Percentiles rank a stretch among this genome's conserved stretches.
These are phyloP conservation scores for Closterium sp. DNA, from an alignment of 139 green algal genomes.

Conservation along the genomic window DNA sequence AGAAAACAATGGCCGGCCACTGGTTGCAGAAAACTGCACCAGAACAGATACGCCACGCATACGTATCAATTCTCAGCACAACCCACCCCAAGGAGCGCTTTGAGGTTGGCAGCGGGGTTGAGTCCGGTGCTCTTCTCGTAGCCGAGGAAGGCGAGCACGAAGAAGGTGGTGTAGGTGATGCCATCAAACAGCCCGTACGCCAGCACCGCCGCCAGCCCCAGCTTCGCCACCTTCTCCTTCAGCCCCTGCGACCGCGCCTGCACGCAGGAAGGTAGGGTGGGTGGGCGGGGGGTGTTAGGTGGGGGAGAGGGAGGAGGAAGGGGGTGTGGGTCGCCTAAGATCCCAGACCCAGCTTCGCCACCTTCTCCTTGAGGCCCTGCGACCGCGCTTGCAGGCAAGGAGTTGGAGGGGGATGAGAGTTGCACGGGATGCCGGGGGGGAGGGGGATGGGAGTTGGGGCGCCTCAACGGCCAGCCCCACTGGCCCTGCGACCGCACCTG, in stretches of 20 bases:
- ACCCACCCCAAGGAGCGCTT: slow-evolving; percentile 46
- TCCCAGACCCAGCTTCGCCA: slow-evolving; percentile 36
- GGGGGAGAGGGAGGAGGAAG: not conserved
- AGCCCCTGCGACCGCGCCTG: not conserved
- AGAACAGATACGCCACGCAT: not conserved
- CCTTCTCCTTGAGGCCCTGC: not conserved
- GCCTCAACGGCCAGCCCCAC: slow-evolving; percentile 33
- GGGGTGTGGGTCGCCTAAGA: slow-evolving; percentile 27
- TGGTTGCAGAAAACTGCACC: not conserved
- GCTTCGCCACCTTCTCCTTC: slow-evolving; percentile 34
- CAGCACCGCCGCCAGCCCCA: slow-evolving; percentile 39
- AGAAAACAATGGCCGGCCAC: not conserved
- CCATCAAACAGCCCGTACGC: slow-evolving; percentile 51
- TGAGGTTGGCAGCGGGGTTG: slow-evolving; percentile 51
- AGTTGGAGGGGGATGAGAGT: not conserved
- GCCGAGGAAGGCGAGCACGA: slow-evolving; percentile 45
- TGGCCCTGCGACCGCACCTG: too few relatives aligned
- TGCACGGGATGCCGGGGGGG: too few relatives aligned
- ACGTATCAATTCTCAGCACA: not conserved
- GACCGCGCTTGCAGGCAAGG: not conserved
- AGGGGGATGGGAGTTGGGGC: slow-evolving; percentile 25
- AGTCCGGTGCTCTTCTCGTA: slow-evolving; percentile 51
- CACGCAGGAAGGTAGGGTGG: not conserved
- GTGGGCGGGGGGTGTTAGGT: too few relatives aligned
- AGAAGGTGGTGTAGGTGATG: slow-evolving; percentile 51